Evolutionary conservation across 345 rosid species (phyloP), one percentile per base, ranked within the genome.

Genomic region (Eucalyptus tenuipes): DNA sequence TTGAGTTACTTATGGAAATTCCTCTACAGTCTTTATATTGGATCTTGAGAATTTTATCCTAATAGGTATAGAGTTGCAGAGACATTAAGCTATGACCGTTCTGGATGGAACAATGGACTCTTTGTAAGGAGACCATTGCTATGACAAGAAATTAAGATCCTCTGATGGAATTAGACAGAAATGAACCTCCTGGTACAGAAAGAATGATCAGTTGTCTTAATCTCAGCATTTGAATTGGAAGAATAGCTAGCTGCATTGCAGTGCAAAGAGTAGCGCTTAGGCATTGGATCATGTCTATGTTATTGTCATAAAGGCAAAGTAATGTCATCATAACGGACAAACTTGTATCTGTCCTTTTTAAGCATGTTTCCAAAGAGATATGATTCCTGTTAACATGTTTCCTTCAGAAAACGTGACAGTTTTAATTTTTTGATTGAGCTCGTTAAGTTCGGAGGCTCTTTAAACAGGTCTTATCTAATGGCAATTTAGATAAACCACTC

Each of bases 201-300:
- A 94, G 92, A 84, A 93, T 92, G 92, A 93, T 88, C 52, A 94
- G 55, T 37, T 92, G 90, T 37, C 94, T 95, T 85, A 94, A 25
- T 86, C 95, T 91, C 85, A 92, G 89, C 66, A 94, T 92, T 88
- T 94, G 95, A 61, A 94, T 91, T 12, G 95, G 95, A 86, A 94
- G 93, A 57, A 93, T 89, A 11, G 93, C 93, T 8, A 94, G 94
- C 91, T 94, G 93, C 94, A 90, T 89, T 87, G 9, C 45, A 37
- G 25, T 71, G 17, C 25, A 71, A 17, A 33, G 25, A 71, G 81
- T 8, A 33, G 13, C 7, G 81, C 81, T 18, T 71, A 71, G 81
- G 45, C 45, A 17, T 37, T 33, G 13, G 81, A 71, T 71, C 45
- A 71, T 37, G 81, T 71, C 81, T 37, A 17, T 37, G 3, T 71